Percentiles rank a stretch among this genome's conserved stretches.
These are phyloP conservation scores for Chaetomiaceae sp. DNA, from an alignment of 2,329 filamentous ascomycete species.

Conservation along the genomic window DNA sequence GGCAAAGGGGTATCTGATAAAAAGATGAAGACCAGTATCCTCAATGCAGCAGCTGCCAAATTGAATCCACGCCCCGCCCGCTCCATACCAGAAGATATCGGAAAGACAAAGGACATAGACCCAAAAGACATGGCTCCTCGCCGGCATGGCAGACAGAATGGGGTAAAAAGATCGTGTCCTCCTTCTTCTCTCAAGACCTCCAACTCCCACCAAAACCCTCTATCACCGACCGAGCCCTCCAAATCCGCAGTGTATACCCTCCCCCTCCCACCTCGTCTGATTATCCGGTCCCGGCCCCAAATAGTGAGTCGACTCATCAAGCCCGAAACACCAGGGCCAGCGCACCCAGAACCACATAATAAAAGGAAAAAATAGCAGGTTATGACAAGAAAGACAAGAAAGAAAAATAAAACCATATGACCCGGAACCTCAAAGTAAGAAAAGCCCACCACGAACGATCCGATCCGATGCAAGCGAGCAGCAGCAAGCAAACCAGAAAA, in stretches of 20 bases:
- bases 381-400: background rate
- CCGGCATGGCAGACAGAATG: background rate
- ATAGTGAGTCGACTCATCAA: too few relatives aligned
- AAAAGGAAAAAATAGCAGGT: background rate
- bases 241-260: too few relatives aligned
- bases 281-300: background rate
- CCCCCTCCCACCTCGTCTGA: background rate
- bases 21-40: constrained; percentile 16
- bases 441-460: background rate
- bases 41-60: constrained; percentile 19
- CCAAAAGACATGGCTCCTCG: constrained; percentile 8
- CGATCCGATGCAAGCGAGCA: background rate
- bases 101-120: constrained; percentile 14
- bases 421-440: background rate
- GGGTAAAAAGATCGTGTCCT: background rate
- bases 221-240: background rate
- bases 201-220: background rate
- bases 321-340: too few relatives aligned
- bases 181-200: background rate
- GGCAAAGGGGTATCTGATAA: constrained; percentile 24
- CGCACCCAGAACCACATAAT: too few relatives aligned
- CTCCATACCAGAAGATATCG: constrained; percentile 18
- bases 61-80: constrained; percentile 18
- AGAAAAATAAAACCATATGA: background rate
- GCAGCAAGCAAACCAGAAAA: background rate